Evolutionary conservation across 2,329 filamentous ascomycete species (phyloP).

Genomic region (Penicillium sp.): DNA sequence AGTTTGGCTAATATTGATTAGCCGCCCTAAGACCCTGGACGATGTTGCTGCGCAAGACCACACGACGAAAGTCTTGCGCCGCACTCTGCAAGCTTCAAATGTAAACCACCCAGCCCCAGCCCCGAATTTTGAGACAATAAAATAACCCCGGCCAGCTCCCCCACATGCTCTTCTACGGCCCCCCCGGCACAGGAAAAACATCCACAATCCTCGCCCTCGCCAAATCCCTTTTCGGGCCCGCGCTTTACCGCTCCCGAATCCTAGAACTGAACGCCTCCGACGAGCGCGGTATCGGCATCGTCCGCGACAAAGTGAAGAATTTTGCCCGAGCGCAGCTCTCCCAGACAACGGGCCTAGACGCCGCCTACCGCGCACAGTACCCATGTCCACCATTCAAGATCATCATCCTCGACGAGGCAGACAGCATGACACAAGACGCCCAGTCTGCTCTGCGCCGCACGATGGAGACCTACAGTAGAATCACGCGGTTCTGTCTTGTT

Average conservation of each 20-base stretch:
- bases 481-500: slow-evolving; percentile 94
- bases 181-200: slow-evolving; percentile 95
- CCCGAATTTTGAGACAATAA: slow-evolving; percentile 1
- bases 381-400: slow-evolving; percentile 99
- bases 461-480: slow-evolving; percentile 97
- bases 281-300: slow-evolving; percentile 94
- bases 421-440: slow-evolving; percentile 98
- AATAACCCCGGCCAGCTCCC: slow-evolving; percentile 61
- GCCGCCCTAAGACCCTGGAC: slow-evolving; percentile 86
- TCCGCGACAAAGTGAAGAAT: slow-evolving; percentile 96
- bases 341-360: slow-evolving; percentile 67
- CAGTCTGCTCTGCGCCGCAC: slow-evolving; percentile 88
- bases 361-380: slow-evolving; percentile 66
- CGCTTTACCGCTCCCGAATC: slow-evolving; percentile 89
- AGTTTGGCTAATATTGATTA: slow-evolving; percentile 39
- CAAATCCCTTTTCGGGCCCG: slow-evolving; percentile 94
- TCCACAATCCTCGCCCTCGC: slow-evolving; percentile 95
- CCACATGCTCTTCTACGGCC: slow-evolving; percentile 99
- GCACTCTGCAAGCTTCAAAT: slow-evolving; percentile 92
- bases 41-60: slow-evolving; percentile 98
- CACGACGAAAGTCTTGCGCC: slow-evolving; percentile 85
- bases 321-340: slow-evolving; percentile 95
- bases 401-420: slow-evolving; percentile 95
- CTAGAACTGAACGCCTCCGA: slow-evolving; percentile 99
- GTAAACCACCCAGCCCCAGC: slow-evolving; percentile 45